Evolutionary conservation across 768 basidiomycete species (phyloP).

Genomic region (Tulasnella sp.): DNA sequence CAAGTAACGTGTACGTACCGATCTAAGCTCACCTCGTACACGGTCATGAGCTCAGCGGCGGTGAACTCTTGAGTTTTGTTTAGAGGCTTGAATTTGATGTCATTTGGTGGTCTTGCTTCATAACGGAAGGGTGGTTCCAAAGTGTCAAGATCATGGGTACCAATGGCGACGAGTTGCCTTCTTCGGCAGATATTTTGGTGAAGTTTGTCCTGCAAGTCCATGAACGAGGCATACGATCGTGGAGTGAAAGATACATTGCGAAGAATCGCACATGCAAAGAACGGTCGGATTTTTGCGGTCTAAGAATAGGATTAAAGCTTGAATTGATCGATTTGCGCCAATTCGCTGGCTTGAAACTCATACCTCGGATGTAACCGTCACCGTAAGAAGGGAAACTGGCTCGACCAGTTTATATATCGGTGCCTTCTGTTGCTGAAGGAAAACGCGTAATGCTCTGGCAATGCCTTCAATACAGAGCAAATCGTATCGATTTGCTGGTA

Average conservation of each 20-base stretch:
- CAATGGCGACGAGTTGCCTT: conserved; percentile 87
- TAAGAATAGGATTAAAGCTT: conserved; percentile 22
- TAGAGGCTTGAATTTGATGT: conserved; percentile 87
- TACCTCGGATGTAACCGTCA: conserved; percentile 64
- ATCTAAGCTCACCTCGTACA: conserved; percentile 68
- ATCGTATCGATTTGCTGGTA: conserved; percentile 99
- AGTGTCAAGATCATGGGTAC: conserved; percentile 93
- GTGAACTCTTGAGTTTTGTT: conserved; percentile 68
- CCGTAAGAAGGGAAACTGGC: conserved; percentile 57
- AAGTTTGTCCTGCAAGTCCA: conserved; percentile 98
- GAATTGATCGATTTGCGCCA: neutral
- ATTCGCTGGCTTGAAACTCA: neutral
- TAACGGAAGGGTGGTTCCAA: conserved; percentile 80
- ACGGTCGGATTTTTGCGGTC: conserved; percentile 76
- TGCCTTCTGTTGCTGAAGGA: conserved; percentile 55
- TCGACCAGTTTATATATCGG: conserved; percentile 66
- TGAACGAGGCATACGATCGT: conserved; percentile 88
- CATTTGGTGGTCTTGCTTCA: conserved; percentile 65
- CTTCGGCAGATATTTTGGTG: conserved; percentile 91
- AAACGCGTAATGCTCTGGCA: conserved; percentile 71
- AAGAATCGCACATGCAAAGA: conserved; percentile 82
- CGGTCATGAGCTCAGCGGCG: conserved; percentile 81
- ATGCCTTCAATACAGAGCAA: conserved; percentile 96
- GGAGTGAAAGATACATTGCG: conserved; percentile 84
- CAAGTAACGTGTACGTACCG: too few relatives aligned